These are phyloP conservation scores for Areca catechu DNA, from an alignment of 176 grass and related monocot species.

Conservation along the genomic window DNA sequence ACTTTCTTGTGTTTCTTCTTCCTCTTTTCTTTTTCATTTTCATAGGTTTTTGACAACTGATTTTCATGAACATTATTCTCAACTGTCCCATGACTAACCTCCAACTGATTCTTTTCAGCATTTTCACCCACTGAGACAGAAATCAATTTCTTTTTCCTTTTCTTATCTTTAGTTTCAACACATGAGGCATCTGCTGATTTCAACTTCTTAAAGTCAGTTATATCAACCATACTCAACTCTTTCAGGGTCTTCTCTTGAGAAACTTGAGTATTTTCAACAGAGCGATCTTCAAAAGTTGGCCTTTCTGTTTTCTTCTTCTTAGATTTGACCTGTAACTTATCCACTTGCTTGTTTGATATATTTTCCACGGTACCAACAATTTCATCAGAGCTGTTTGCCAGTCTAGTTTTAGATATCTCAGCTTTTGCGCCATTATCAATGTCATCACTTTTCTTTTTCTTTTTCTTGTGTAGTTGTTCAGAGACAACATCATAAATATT, in stretches of 20 bases:
- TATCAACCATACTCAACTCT: neutral
- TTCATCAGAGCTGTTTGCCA: neutral
- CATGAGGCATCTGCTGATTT: neutral
- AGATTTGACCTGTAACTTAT: neutral
- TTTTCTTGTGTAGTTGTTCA: slow-evolving; percentile 32
- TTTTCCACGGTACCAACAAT: neutral
- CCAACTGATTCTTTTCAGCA: neutral
- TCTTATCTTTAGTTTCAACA: slow-evolving; percentile 40
- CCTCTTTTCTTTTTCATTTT: slow-evolving; percentile 41
- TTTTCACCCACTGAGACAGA: neutral
- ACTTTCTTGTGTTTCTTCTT: slow-evolving; percentile 35
- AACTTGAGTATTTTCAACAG: too few relatives aligned
- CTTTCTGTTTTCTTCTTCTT: neutral
- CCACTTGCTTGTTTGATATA: neutral
- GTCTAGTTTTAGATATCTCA: neutral
- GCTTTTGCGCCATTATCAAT: neutral
- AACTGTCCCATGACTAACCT: neutral
- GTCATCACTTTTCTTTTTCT: slow-evolving; percentile 20
- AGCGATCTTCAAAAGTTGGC: too few relatives aligned
- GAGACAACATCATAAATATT: neutral
- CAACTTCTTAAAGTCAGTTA: slow-evolving; percentile 5
- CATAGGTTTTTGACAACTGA: slow-evolving; percentile 5
- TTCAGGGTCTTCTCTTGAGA: slow-evolving; percentile 12
- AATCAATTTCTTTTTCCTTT: slow-evolving; percentile 36
- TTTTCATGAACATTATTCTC: neutral